Evolutionary conservation across 2,329 filamentous ascomycete species (phyloP).

Genomic region (Penicillium sp.): DNA sequence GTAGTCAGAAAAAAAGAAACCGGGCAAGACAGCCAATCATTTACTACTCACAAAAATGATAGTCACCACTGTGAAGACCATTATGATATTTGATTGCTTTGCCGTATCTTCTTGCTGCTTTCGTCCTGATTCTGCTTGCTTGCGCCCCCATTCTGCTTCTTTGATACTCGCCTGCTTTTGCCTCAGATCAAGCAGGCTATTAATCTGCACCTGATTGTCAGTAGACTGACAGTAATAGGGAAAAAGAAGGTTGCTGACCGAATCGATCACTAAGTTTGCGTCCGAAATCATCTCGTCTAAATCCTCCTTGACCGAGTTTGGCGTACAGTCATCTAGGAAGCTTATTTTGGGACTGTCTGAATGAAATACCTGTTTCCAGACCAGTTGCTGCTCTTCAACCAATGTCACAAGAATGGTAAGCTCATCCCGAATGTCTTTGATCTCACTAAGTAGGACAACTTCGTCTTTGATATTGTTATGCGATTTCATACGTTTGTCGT

Average conservation of each 20-base stretch:
- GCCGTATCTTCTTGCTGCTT: conserved; percentile 8
- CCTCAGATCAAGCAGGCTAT: conserved; percentile 16
- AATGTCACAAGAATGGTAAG: not conserved
- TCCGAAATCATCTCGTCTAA: not conserved
- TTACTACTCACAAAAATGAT: conserved; percentile 12
- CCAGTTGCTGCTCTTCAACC: not conserved
- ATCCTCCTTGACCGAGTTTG: not conserved
- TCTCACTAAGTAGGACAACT: too few species aligned
- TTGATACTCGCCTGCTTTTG: conserved; percentile 20
- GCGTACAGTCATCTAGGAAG: too few species aligned
- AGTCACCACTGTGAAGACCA: conserved; percentile 20
- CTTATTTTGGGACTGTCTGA: not conserved
- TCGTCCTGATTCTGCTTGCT: conserved; percentile 15
- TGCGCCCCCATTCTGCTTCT: too few species aligned
- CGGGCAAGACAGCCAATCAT: too few species aligned
- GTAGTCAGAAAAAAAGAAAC: too few species aligned
- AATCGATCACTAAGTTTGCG: not conserved
- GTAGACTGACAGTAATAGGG: too few species aligned
- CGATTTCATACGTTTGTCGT: too few species aligned
- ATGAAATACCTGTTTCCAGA: not conserved
- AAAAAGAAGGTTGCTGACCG: too few species aligned
- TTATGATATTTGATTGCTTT: conserved; percentile 13
- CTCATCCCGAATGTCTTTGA: not conserved
- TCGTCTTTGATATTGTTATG: too few species aligned
- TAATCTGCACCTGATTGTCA: not conserved